Conservation (phyloP, 1,139 yeast genomes). For the Yamadazyma oceani region DNA sequence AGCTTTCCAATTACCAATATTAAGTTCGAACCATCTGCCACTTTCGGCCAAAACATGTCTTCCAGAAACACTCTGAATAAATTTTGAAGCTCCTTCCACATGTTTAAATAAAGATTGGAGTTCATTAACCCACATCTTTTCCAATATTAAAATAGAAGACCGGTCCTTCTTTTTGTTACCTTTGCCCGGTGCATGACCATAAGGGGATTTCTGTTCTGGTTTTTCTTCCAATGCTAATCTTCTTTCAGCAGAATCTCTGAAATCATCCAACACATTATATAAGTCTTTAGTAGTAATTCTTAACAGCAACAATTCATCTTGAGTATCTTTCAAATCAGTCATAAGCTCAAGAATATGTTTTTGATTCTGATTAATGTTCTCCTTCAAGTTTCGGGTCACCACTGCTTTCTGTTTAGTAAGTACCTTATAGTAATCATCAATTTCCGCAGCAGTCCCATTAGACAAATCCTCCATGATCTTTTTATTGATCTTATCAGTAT, state of each 20-base stretch:
- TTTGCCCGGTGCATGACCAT: slow-evolving; percentile 5
- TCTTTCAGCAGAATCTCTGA: slow-evolving; percentile 68
- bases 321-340: slow-evolving; percentile 60
- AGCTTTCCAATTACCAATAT: slow-evolving; percentile 84
- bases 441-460: slow-evolving; percentile 70
- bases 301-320: slow-evolving; percentile 61
- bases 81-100: slow-evolving; percentile 89
- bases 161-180: slow-evolving; percentile 47
- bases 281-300: slow-evolving; percentile 63
- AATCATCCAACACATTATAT: slow-evolving; percentile 61
- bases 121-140: slow-evolving; percentile 79
- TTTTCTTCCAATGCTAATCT: slow-evolving; percentile 47
- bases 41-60: slow-evolving; percentile 81
- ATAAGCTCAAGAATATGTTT: slow-evolving; percentile 70
- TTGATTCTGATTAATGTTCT: slow-evolving; percentile 68
- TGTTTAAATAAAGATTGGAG: slow-evolving; percentile 71
- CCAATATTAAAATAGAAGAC: slow-evolving; percentile 69
- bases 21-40: slow-evolving; percentile 84
- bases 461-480: slow-evolving; percentile 56
- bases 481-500: slow-evolving; percentile 18
- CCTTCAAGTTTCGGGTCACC: slow-evolving; percentile 64
- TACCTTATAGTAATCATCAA: slow-evolving; percentile 67
- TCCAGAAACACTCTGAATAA: slow-evolving; percentile 73
- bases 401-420: slow-evolving; percentile 52
- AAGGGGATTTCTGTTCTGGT: slow-evolving; percentile 12